Evolutionary conservation across 352 stramenopile genomes (phyloP).

Genomic region (Pythium grandisporangium): DNA sequence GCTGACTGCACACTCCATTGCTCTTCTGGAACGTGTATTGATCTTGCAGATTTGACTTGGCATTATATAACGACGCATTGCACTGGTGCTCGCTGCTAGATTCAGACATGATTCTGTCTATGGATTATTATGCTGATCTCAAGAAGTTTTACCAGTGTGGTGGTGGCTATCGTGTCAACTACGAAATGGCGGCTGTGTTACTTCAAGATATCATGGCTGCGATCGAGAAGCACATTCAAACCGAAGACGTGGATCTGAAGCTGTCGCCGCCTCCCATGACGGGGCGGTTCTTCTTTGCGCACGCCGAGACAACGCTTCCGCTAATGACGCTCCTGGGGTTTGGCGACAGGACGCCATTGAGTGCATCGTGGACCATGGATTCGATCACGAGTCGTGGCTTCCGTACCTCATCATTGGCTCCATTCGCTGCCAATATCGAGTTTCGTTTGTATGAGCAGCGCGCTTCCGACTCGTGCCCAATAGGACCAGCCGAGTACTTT

Average conservation of each 20-base stretch:
- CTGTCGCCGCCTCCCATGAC: too few relatives aligned
- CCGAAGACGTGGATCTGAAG: too few relatives aligned
- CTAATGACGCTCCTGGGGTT: constrained; percentile 62
- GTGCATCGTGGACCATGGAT: constrained; percentile 17
- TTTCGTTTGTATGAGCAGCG: constrained; percentile 44
- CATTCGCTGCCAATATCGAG: constrained; percentile 66
- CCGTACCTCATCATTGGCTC: constrained; percentile 40
- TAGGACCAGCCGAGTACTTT: constrained; percentile 6
- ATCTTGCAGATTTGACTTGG: constrained; percentile 39
- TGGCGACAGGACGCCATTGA: constrained; percentile 21
- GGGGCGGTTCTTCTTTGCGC: constrained; percentile 54
- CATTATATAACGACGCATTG: constrained; percentile 32
- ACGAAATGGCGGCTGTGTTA: constrained; percentile 60
- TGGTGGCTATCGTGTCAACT: constrained; percentile 54
- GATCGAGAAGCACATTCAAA: constrained; percentile 40
- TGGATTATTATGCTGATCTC: constrained; percentile 63
- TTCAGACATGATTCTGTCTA: constrained; percentile 21
- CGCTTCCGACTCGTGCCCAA: constrained; percentile 9
- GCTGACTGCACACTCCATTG: too few relatives aligned
- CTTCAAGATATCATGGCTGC: constrained; percentile 37
- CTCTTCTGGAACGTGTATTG: too few relatives aligned
- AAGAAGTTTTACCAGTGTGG: constrained; percentile 61
- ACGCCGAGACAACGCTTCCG: constrained; percentile 66
- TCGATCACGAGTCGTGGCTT: constrained; percentile 41
- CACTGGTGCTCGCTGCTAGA: constrained; percentile 64